phyloP scores from a whole-genome alignment of 495 filamentous ascomycete genomes.

The Penicillium argentinense region DNA sequence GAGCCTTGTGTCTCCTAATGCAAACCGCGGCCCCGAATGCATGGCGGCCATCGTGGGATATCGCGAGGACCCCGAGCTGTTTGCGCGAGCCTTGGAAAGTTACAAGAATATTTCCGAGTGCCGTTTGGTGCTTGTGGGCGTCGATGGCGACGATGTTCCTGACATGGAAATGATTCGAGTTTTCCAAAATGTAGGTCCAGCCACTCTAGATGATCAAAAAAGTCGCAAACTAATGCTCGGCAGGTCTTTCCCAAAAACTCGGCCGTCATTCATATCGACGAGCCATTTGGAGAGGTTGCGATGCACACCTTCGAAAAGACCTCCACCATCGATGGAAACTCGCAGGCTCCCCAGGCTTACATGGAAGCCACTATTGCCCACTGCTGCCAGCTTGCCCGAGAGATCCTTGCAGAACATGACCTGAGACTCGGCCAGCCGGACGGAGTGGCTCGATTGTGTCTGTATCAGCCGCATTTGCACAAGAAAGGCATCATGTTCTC shows the following conservation, averaged over 20 bases:
- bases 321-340: conserved; percentile 16
- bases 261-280: conserved; percentile 28
- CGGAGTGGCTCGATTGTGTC: conserved; percentile 22
- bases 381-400: conserved; percentile 26
- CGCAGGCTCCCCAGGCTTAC: conserved; percentile 16
- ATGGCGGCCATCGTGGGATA: conserved; percentile 36
- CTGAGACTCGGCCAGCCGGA: conserved; percentile 14
- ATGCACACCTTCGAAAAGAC: conserved; percentile 29
- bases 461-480: conserved; percentile 33
- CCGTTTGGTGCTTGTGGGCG: conserved; percentile 29
- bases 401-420: conserved; percentile 21
- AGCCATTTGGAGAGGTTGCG: conserved; percentile 30
- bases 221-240: background rate
- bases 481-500: conserved; percentile 39
- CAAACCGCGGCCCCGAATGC: conserved; percentile 15
- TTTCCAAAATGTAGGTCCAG: conserved; percentile 16
- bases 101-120: conserved; percentile 25
- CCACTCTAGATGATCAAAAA: background rate
- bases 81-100: conserved; percentile 30
- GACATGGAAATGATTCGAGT: conserved; percentile 36
- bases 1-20: background rate
- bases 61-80: conserved; percentile 33
- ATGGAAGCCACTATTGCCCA: conserved; percentile 23
- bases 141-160: conserved; percentile 28
- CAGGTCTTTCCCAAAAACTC: conserved; percentile 26